Conservation (phyloP, 164 flowering plant genomes). For the Magnolia sinica region DNA sequence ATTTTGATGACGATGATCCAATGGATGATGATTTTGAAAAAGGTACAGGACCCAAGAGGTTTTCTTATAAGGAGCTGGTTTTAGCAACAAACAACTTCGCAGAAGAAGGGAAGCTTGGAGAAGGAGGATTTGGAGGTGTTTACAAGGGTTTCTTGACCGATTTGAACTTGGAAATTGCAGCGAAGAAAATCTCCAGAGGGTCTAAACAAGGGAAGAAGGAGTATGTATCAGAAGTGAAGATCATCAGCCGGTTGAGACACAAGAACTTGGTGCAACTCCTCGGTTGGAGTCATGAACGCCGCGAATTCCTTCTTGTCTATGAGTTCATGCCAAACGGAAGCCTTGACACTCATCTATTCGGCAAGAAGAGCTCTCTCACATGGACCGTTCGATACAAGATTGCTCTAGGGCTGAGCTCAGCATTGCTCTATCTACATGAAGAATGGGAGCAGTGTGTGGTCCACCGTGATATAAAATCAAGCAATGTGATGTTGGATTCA, state of each 20-base stretch:
- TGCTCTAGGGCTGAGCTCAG: slow-evolving; percentile 44
- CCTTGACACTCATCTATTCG: slow-evolving; percentile 44
- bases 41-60: slow-evolving; percentile 28
- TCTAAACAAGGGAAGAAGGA: slow-evolving; percentile 49
- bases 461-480: slow-evolving; percentile 53
- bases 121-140: slow-evolving; percentile 35
- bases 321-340: slow-evolving; percentile 53
- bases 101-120: slow-evolving; percentile 29
- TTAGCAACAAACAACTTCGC: slow-evolving; percentile 23
- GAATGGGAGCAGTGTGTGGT: slow-evolving; percentile 60
- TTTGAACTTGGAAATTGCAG: slow-evolving; percentile 19
- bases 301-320: slow-evolving; percentile 44
- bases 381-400: slow-evolving; percentile 45
- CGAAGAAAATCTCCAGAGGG: slow-evolving; percentile 34
- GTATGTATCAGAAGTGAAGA: slow-evolving; percentile 43
- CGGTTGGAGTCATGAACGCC: slow-evolving; percentile 52
- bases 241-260: slow-evolving; percentile 45
- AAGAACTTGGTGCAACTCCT: slow-evolving; percentile 40
- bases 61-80: slow-evolving; percentile 22
- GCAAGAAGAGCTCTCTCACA: slow-evolving; percentile 11
- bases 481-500: slow-evolving; percentile 54
- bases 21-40: slow-evolving; percentile 24
- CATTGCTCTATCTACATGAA: slow-evolving; percentile 51
- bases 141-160: slow-evolving; percentile 18
- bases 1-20: slow-evolving; percentile 8